phyloP scores from a whole-genome alignment of 2,329 filamentous ascomycete genomes.

The Aspergillus arachidicola region DNA sequence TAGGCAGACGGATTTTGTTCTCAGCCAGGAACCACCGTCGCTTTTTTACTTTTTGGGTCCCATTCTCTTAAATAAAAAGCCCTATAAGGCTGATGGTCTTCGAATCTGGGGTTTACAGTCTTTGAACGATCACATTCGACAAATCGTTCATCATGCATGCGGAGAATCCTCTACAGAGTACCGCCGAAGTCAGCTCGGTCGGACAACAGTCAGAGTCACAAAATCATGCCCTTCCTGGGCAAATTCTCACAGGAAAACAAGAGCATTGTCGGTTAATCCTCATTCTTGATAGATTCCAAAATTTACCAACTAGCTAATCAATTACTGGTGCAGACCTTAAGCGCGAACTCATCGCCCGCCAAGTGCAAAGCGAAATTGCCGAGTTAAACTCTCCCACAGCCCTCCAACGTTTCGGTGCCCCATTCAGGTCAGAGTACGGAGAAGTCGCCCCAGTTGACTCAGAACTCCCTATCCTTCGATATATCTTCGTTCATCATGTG shows the following conservation, averaged over 20 bases:
- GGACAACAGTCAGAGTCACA: slow-evolving; percentile 14
- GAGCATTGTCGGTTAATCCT: slow-evolving; percentile 75
- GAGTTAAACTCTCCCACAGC: slow-evolving; percentile 95
- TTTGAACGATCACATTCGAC: slow-evolving; percentile 8
- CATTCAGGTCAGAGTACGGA: slow-evolving; percentile 88
- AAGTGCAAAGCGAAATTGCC: slow-evolving; percentile 85
- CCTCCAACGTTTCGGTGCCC: slow-evolving; percentile 90
- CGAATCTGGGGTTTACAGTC: slow-evolving; percentile 9
- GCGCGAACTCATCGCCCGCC: slow-evolving; percentile 86
- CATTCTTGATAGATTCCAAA: background rate
- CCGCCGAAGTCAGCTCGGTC: slow-evolving; percentile 7
- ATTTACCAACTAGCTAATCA: slow-evolving; percentile 4
- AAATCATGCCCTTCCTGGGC: slow-evolving; percentile 53
- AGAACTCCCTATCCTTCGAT: slow-evolving; percentile 87
- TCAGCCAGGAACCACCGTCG: slow-evolving; percentile 2
- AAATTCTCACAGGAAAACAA: slow-evolving; percentile 87
- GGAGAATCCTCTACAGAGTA: slow-evolving; percentile 9
- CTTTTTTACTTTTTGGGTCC: slow-evolving; percentile 1
- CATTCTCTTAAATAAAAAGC: background rate
- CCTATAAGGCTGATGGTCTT: slow-evolving; percentile 15
- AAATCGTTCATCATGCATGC: slow-evolving; percentile 16
- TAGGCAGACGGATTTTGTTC: slow-evolving; percentile 37
- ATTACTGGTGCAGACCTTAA: slow-evolving; percentile 71
- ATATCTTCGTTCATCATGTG: slow-evolving; percentile 97
- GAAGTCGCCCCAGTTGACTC: slow-evolving; percentile 93